Conservation (phyloP, 23 red algal species). For the Gracilaria caudata region DNA sequence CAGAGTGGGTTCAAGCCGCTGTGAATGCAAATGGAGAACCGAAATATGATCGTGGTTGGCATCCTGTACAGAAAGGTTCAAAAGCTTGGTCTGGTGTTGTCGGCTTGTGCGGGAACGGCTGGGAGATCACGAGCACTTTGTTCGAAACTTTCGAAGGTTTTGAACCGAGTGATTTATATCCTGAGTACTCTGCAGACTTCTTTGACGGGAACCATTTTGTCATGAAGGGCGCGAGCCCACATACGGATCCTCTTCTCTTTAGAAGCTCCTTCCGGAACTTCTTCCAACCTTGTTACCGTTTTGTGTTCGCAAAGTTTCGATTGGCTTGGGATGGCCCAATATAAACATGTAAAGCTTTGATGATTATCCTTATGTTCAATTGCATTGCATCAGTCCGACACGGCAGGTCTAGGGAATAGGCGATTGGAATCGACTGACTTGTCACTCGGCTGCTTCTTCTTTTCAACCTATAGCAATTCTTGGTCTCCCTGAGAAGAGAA, state of each 20-base stretch:
- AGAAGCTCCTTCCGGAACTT: conserved; percentile 92
- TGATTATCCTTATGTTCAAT: neutral
- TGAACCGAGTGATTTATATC: conserved; percentile 64
- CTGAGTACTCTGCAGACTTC: conserved; percentile 94
- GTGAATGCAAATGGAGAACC: conserved; percentile 2
- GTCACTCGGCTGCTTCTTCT: too few species aligned
- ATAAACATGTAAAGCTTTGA: neutral
- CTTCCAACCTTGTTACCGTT: conserved; percentile 93
- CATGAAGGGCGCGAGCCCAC: conserved; percentile 81
- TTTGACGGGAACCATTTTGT: conserved; percentile 94
- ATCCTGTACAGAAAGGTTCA: conserved; percentile 10
- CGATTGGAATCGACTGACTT: too few species aligned
- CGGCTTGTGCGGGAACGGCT: conserved; percentile 93
- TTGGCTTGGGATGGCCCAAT: conserved; percentile 46
- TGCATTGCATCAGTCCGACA: too few species aligned
- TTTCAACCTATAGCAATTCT: too few species aligned
- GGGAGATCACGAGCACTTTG: conserved; percentile 80
- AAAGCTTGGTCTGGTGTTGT: conserved; percentile 40
- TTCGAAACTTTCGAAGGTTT: conserved; percentile 79
- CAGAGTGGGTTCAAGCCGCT: conserved; percentile 75
- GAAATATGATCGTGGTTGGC: conserved; percentile 15
- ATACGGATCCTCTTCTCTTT: conserved; percentile 61
- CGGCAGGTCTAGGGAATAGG: too few species aligned
- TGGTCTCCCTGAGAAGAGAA: too few species aligned
- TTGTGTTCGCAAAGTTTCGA: conserved; percentile 95